Conservation (phyloP, 2,329 filamentous ascomycete species). For the Fusarium nodosum region DNA sequence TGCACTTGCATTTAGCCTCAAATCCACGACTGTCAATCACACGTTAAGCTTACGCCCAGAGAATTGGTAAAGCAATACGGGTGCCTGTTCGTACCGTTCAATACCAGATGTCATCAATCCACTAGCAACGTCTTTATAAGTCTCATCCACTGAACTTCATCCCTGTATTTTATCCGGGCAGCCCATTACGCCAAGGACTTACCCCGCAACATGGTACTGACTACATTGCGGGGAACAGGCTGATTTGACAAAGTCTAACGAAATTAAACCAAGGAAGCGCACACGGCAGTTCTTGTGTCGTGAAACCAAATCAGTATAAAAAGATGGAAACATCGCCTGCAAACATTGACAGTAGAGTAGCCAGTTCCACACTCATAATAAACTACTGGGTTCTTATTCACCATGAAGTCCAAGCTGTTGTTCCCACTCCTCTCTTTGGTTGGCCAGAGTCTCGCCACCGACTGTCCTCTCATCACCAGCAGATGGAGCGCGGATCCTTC, state of each 20-base stretch:
- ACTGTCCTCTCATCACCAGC: slow-evolving; percentile 17
- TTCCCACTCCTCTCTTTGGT: slow-evolving; percentile 1
- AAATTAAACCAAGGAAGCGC: neutral
- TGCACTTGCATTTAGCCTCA: slow-evolving; percentile 8
- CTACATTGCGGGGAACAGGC: slow-evolving; percentile 7
- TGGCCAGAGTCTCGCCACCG: neutral
- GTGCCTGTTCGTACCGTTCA: neutral
- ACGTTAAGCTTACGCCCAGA: slow-evolving; percentile 6
- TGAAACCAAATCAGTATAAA: neutral
- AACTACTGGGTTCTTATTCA: neutral
- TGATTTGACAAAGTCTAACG: neutral
- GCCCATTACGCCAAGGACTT: slow-evolving; percentile 8
- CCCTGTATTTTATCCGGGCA: slow-evolving; percentile 4
- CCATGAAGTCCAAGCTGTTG: slow-evolving; percentile 10
- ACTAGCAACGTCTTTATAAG: neutral
- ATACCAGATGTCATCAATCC: neutral
- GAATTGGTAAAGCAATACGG: neutral
- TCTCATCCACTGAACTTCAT: neutral
- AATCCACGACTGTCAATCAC: neutral
- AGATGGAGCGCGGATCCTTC: slow-evolving; percentile 29
- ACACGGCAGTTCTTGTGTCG: neutral
- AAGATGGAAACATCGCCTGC: neutral
- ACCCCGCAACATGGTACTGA: slow-evolving; percentile 9
- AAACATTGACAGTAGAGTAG: neutral
- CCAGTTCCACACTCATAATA: neutral